A percentile compares a stretch with the other conserved stretches of the same genome.
These are phyloP conservation scores for Neofusicoccum laricinum DNA, from an alignment of 2,329 filamentous ascomycete species.

Conservation along the genomic window DNA sequence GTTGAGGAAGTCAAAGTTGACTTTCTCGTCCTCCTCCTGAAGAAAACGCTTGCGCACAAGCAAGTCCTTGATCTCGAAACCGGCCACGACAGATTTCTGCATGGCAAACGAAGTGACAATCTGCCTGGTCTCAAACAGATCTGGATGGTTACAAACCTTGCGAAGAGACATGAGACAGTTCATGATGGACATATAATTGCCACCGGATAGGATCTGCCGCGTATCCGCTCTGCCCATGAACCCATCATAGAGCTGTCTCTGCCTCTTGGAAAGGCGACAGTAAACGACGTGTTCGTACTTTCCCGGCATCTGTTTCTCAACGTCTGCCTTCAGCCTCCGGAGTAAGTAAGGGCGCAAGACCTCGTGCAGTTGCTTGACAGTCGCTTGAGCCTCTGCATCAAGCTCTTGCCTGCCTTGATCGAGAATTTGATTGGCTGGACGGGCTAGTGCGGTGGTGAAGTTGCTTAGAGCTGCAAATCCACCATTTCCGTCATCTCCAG, in stretches of 20 bases:
- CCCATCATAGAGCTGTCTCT: constrained; percentile 92
- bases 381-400: constrained; percentile 87
- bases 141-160: constrained; percentile 97
- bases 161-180: constrained; percentile 96
- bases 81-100: constrained; percentile 70
- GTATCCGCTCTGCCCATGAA: constrained; percentile 91
- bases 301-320: constrained; percentile 97
- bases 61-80: constrained; percentile 70
- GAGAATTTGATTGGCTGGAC: constrained; percentile 91
- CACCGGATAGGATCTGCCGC: constrained; percentile 80
- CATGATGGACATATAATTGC: constrained; percentile 97
- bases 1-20: constrained; percentile 76
- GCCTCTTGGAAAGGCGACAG: constrained; percentile 90
- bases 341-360: constrained; percentile 90
- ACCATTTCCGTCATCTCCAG: constrained; percentile 76
- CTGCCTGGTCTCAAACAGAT: constrained; percentile 90
- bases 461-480: constrained; percentile 94
- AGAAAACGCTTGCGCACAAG: constrained; percentile 66
- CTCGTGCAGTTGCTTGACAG: constrained; percentile 91
- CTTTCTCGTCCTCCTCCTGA: constrained; percentile 59
- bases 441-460: constrained; percentile 94
- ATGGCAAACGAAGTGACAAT: constrained; percentile 98
- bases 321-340: constrained; percentile 87
- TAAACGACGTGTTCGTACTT: constrained; percentile 98
- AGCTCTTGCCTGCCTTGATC: constrained; percentile 92